These are phyloP conservation scores for Vinca minor DNA, from an alignment of 257 asterid species.

Conservation along the genomic window DNA sequence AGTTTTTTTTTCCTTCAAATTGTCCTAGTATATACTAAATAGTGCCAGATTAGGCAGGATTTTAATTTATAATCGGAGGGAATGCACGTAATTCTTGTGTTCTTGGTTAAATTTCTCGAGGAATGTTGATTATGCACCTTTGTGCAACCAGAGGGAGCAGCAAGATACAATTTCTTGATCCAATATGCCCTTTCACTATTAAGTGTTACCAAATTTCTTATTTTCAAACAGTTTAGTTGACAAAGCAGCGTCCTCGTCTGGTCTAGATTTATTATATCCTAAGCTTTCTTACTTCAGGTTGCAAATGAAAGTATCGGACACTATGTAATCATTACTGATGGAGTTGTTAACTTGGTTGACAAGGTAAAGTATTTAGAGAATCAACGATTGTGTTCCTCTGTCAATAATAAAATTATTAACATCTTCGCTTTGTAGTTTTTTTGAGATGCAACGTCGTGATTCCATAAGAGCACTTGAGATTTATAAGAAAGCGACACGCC, in stretches of 20 bases:
- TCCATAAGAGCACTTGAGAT: conserved; percentile 73
- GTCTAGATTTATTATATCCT: conserved; percentile 12
- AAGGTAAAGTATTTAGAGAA: conserved; percentile 33
- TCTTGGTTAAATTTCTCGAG: neutral
- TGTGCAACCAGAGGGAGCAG: conserved; percentile 57
- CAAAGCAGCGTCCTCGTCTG: conserved; percentile 9
- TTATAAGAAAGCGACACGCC: conserved; percentile 54
- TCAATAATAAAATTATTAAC: conserved; percentile 10
- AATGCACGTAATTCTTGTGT: too few species aligned
- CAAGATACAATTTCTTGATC: conserved; percentile 55
- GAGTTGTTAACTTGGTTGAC: conserved; percentile 69
- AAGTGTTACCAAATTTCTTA: conserved; percentile 31
- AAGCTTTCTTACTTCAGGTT: conserved; percentile 39
- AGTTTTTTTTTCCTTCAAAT: neutral
- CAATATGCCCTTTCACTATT: conserved; percentile 70
- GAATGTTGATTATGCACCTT: too few species aligned
- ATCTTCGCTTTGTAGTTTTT: conserved; percentile 35
- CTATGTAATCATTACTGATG: conserved; percentile 79
- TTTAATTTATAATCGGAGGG: too few species aligned
- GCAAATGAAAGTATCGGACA: conserved; percentile 72
- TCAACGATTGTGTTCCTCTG: too few species aligned
- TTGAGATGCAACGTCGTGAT: conserved; percentile 65
- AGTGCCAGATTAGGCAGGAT: neutral
- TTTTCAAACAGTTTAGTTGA: neutral
- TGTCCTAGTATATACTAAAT: too few species aligned